phyloP scores from a whole-genome alignment of 495 filamentous ascomycete species.

The Lasiosphaeria ovina region DNA sequence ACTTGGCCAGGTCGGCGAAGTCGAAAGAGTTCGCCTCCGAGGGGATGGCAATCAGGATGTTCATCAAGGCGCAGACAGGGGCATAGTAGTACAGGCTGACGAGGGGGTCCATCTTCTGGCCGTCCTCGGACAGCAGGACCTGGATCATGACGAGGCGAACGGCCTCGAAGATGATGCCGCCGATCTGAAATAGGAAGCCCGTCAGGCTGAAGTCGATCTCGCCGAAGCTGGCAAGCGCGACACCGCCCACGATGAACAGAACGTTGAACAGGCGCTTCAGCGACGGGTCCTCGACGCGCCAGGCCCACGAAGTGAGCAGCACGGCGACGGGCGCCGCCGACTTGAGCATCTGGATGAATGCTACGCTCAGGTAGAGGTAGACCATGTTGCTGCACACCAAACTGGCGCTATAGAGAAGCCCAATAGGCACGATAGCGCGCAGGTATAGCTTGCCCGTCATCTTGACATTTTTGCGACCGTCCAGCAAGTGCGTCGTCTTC shows the following conservation, averaged over 20 bases:
- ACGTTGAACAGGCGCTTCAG: slow-evolving; percentile 63
- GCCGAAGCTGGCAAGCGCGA: slow-evolving; percentile 69
- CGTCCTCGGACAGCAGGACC: slow-evolving; percentile 62
- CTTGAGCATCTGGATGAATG: slow-evolving; percentile 86
- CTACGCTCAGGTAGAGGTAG: slow-evolving; percentile 72
- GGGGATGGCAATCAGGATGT: slow-evolving; percentile 61
- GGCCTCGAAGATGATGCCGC: slow-evolving; percentile 71
- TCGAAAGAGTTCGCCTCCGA: slow-evolving; percentile 57
- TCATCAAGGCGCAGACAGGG: slow-evolving; percentile 74
- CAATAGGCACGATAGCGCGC: slow-evolving; percentile 72
- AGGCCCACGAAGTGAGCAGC: slow-evolving; percentile 62
- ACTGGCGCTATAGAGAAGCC: slow-evolving; percentile 66
- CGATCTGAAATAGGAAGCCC: slow-evolving; percentile 69
- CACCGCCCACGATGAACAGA: slow-evolving; percentile 69
- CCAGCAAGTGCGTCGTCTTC: slow-evolving; percentile 63
- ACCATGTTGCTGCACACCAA: slow-evolving; percentile 72
- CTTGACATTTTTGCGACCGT: slow-evolving; percentile 63
- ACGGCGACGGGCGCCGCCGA: slow-evolving; percentile 68
- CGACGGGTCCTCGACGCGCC: slow-evolving; percentile 61
- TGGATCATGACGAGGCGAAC: slow-evolving; percentile 77
- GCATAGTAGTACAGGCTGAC: slow-evolving; percentile 85
- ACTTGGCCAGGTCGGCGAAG: slow-evolving; percentile 50
- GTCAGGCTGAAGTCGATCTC: slow-evolving; percentile 70
- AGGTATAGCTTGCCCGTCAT: slow-evolving; percentile 69
- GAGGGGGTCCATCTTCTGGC: slow-evolving; percentile 76